phyloP scores from a whole-genome alignment of 768 basidiomycete genomes.

The Podaxis carcinomalis region DNA sequence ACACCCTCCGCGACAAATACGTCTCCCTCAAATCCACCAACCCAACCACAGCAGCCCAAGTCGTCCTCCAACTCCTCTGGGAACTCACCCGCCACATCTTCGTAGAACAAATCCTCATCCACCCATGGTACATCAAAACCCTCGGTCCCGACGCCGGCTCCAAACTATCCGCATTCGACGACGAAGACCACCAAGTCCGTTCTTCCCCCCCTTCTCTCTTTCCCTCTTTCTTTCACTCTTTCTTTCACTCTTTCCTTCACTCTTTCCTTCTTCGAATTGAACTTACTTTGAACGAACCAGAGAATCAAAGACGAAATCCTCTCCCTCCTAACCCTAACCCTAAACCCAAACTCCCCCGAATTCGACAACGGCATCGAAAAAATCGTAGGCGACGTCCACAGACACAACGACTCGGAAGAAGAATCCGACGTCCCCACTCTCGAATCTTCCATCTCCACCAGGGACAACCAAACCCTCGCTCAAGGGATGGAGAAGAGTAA shows the following conservation, averaged over 20 bases:
- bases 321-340: neutral
- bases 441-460: neutral
- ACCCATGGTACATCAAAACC: constrained; percentile 1
- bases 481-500: neutral
- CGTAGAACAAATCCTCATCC: constrained; percentile 6
- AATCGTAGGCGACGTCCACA: neutral
- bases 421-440: constrained; percentile 2
- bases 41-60: neutral
- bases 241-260: too few relatives aligned
- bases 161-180: neutral
- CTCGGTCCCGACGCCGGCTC: neutral
- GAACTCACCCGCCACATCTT: constrained; percentile 3
- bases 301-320: neutral
- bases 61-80: constrained; percentile 5
- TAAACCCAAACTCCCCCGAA: neutral
- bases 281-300: too few relatives aligned
- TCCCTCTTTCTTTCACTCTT: too few relatives aligned
- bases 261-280: too few relatives aligned
- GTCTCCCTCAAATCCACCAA: neutral
- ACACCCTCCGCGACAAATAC: constrained; percentile 7
- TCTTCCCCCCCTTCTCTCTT: neutral
- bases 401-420: constrained; percentile 5
- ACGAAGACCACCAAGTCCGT: neutral
- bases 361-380: constrained; percentile 1
- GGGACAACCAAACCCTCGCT: neutral